Evolutionary conservation across 495 filamentous ascomycete genomes (phyloP).

Genomic region (Penicillium chermesinum): DNA sequence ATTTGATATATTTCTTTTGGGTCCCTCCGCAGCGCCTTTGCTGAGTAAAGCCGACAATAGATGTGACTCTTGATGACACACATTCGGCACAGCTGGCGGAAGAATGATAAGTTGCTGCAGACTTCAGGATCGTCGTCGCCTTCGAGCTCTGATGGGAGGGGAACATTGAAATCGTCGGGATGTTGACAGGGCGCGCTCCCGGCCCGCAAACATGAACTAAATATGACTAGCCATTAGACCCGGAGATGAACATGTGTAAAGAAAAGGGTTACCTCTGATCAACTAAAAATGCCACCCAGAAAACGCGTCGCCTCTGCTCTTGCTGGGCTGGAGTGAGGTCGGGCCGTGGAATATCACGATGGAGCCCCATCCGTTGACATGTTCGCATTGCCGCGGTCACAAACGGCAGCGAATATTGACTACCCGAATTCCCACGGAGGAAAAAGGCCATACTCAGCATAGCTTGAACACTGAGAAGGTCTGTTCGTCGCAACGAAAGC

Average conservation of each 20-base stretch:
- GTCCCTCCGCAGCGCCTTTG: conserved; percentile 75
- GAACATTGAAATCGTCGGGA: conserved; percentile 94
- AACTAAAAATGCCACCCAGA: conserved; percentile 94
- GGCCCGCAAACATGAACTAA: conserved; percentile 72
- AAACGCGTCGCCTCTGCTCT: conserved; percentile 90
- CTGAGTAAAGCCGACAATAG: conserved; percentile 82
- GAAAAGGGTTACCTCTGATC: conserved; percentile 67
- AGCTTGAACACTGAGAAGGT: conserved; percentile 89
- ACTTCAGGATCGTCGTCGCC: conserved; percentile 65
- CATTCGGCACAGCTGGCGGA: conserved; percentile 83
- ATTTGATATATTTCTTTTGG: conserved; percentile 81
- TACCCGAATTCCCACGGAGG: conserved; percentile 89
- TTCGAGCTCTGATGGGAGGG: conserved; percentile 74
- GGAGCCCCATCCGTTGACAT: conserved; percentile 89
- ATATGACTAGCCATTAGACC: not conserved
- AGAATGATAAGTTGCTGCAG: conserved; percentile 77
- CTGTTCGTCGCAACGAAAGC: conserved; percentile 86
- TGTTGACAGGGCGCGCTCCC: conserved; percentile 88
- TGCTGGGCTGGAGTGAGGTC: conserved; percentile 76
- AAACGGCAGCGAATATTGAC: conserved; percentile 82
- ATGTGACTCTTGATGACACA: conserved; percentile 86
- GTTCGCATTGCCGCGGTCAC: conserved; percentile 87
- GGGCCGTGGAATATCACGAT: conserved; percentile 80
- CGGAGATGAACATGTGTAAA: not conserved
- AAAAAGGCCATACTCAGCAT: conserved; percentile 91